phyloP scores from a whole-genome alignment of 129 eudicot species.

The Dittrichia graveolens region DNA sequence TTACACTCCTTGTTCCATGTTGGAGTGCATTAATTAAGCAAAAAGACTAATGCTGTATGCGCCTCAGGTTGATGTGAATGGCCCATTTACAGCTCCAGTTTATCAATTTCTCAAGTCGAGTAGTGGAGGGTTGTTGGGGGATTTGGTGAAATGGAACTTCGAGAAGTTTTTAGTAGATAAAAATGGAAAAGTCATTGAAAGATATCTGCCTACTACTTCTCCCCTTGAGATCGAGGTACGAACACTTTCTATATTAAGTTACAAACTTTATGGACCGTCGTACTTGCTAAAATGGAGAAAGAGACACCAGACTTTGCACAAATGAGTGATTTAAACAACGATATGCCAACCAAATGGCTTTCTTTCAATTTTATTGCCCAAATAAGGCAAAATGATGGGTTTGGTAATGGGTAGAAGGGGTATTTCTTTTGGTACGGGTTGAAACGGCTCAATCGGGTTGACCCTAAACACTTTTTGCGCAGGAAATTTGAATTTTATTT shows the following conservation, averaged over 20 bases:
- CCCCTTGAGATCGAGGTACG: conserved; percentile 88
- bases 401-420: background rate
- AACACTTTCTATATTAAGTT: background rate
- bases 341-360: background rate
- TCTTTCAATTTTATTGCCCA: background rate
- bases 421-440: background rate
- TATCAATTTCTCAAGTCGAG: conserved; percentile 79
- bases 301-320: background rate
- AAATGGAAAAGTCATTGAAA: conserved; percentile 73
- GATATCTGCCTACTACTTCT: conserved; percentile 91
- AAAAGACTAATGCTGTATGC: conserved; percentile 16
- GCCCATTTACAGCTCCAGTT: conserved; percentile 80
- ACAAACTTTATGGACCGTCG: background rate
- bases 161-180: conserved; percentile 92
- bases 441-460: background rate
- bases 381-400: background rate
- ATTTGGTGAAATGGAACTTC: conserved; percentile 88
- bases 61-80: conserved; percentile 84
- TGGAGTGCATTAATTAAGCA: background rate
- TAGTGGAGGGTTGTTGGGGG: conserved; percentile 86
- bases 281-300: background rate
- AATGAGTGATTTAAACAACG: background rate
- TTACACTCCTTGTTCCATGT: background rate
- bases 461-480: background rate
- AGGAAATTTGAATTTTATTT: background rate